Evolutionary conservation across 345 rosid genomes (phyloP).

Genomic region (Arabidopsis thaliana): DNA sequence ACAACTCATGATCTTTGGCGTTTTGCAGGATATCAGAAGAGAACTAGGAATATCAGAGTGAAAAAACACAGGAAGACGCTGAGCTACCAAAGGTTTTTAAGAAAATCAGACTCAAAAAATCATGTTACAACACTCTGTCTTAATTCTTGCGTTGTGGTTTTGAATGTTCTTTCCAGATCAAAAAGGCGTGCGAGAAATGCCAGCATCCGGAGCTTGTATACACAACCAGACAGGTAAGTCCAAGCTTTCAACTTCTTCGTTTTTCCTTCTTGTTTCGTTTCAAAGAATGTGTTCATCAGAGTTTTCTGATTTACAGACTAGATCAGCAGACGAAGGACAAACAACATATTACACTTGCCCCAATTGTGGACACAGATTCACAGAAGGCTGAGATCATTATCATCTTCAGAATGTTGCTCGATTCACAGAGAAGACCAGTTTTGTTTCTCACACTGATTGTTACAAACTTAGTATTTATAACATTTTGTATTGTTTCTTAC

Average conservation of each 20-base stretch:
- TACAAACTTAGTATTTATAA: neutral
- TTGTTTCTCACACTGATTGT: constrained; percentile 28
- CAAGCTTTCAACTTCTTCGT: neutral
- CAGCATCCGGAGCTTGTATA: constrained; percentile 44
- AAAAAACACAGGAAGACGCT: constrained; percentile 30
- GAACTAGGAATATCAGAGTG: constrained; percentile 38
- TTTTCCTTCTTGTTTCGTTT: constrained; percentile 6
- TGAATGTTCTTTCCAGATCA: constrained; percentile 35
- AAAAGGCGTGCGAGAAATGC: constrained; percentile 45
- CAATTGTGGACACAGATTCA: constrained; percentile 44
- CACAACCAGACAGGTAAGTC: constrained; percentile 43
- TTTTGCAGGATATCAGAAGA: constrained; percentile 43
- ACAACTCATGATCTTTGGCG: neutral
- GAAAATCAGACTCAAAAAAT: neutral
- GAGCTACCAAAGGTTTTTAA: constrained; percentile 42
- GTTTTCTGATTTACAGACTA: constrained; percentile 32
- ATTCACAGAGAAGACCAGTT: neutral
- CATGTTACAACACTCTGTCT: neutral
- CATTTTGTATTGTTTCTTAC: constrained; percentile 4
- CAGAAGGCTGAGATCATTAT: constrained; percentile 40
- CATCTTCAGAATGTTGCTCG: neutral
- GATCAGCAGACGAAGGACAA: constrained; percentile 46
- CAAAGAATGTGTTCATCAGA: constrained; percentile 8
- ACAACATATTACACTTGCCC: constrained; percentile 45
- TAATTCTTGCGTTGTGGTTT: neutral